Conservation (phyloP, 768 basidiomycete genomes). For the Suillus lakei region DNA sequence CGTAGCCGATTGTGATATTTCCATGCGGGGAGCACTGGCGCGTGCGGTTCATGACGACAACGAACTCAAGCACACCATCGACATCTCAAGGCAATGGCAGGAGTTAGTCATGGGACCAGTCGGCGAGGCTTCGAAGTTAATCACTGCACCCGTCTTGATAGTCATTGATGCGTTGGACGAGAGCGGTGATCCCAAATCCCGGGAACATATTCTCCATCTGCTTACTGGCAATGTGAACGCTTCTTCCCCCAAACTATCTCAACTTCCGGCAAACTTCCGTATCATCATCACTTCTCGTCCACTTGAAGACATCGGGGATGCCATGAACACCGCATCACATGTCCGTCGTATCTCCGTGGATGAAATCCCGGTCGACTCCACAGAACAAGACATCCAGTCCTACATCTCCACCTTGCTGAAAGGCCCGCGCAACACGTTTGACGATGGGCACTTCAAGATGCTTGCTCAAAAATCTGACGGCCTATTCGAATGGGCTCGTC, state of each 20-base stretch:
- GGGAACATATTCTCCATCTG: conserved; percentile 18
- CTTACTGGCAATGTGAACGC: neutral
- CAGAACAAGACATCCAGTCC: conserved; percentile 6
- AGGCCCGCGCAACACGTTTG: neutral
- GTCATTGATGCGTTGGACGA: conserved; percentile 31
- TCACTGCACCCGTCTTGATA: conserved; percentile 25
- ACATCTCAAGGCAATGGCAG: conserved; percentile 17
- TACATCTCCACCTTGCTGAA: neutral
- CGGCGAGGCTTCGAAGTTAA: neutral
- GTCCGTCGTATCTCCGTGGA: conserved; percentile 5
- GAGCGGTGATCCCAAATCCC: conserved; percentile 13
- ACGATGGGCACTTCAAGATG: neutral
- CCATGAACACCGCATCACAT: conserved; percentile 8
- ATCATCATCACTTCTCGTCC: conserved; percentile 22
- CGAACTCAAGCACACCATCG: neutral
- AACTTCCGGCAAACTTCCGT: conserved; percentile 13
- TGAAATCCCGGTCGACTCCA: neutral
- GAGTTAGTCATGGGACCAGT: conserved; percentile 22
- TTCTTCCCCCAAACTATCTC: neutral
- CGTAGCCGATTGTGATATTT: neutral
- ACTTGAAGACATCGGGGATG: conserved; percentile 8
- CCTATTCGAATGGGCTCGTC: conserved; percentile 14
- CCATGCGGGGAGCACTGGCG: neutral
- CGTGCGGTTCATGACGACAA: neutral
- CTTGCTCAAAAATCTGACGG: conserved; percentile 11